A percentile compares a stretch with the other conserved stretches of the same genome.
Evolutionary conservation across 495 filamentous ascomycete species (phyloP).

Genomic region (Collariella sp.): DNA sequence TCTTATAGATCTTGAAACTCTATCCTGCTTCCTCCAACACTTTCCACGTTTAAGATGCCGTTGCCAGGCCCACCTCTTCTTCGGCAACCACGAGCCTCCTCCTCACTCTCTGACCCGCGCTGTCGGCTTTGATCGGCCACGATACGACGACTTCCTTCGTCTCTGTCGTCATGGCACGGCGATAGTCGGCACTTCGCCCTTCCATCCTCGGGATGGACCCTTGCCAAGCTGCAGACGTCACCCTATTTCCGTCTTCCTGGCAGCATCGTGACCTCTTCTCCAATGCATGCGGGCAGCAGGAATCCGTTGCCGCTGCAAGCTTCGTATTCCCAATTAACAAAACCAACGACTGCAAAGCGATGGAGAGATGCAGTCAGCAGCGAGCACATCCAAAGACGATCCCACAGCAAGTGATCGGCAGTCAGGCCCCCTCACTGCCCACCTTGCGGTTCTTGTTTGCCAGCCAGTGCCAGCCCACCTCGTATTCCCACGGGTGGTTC

Average conservation of each 20-base stretch:
- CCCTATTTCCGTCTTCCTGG: background rate
- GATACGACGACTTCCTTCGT: background rate
- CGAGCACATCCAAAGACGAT: background rate
- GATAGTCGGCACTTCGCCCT: background rate
- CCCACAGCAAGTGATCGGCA: slow-evolving; percentile 1
- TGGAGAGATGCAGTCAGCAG: background rate
- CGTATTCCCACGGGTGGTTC: slow-evolving; percentile 5
- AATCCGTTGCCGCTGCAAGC: background rate
- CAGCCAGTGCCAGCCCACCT: no score
- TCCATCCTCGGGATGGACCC: background rate
- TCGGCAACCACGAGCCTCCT: background rate
- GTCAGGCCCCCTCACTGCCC: no score
- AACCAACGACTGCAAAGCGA: background rate
- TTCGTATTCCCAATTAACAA: background rate
- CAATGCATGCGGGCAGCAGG: background rate
- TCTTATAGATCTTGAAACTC: background rate
- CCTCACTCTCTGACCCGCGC: background rate
- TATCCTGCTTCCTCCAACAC: background rate
- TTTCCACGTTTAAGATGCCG: background rate
- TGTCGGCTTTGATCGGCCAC: background rate
- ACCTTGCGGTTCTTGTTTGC: no score
- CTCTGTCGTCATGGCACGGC: background rate
- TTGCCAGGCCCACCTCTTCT: background rate
- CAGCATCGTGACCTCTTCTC: background rate
- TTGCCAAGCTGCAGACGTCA: background rate